Conservation (phyloP, 1,139 yeast species). For the Geotrichum cucujoidarum region DNA sequence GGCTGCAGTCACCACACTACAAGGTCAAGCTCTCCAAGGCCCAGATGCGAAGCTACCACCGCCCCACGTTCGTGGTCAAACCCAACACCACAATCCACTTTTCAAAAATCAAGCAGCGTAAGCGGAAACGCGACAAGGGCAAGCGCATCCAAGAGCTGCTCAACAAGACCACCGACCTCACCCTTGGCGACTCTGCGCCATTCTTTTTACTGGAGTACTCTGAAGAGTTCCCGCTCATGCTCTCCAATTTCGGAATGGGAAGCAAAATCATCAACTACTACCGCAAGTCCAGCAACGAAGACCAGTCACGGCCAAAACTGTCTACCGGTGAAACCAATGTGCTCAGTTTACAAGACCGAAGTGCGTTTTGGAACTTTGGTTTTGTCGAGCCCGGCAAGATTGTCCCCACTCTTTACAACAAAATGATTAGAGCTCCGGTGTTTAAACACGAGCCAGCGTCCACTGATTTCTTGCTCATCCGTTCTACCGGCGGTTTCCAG, state of each 20-base stretch:
- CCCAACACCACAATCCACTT: conserved; percentile 77
- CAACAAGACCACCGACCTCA: conserved; percentile 64
- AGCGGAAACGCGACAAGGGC: conserved; percentile 85
- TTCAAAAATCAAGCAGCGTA: conserved; percentile 70
- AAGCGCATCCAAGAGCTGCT: conserved; percentile 73
- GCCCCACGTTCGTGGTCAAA: conserved; percentile 68
- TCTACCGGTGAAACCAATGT: conserved; percentile 94
- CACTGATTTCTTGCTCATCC: conserved; percentile 77
- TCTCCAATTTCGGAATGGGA: conserved; percentile 94
- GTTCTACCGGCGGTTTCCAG: conserved; percentile 66
- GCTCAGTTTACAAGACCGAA: conserved; percentile 87
- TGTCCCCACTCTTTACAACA: conserved; percentile 89
- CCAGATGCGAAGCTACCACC: conserved; percentile 74
- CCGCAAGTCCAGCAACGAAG: conserved; percentile 80
- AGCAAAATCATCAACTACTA: conserved; percentile 89
- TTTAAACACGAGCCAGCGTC: conserved; percentile 73
- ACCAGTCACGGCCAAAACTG: conserved; percentile 79
- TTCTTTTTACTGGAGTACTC: conserved; percentile 80
- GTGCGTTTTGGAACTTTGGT: conserved; percentile 98
- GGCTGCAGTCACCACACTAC: conserved; percentile 88
- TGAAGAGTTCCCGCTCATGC: conserved; percentile 79
- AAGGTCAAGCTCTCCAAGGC: conserved; percentile 67
- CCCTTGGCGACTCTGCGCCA: conserved; percentile 77
- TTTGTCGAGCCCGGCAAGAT: conserved; percentile 94
- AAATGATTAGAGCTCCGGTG: conserved; percentile 88